These are phyloP conservation scores for Medakamo hakoo DNA, from an alignment of 139 green algal genomes.

Conservation along the genomic window DNA sequence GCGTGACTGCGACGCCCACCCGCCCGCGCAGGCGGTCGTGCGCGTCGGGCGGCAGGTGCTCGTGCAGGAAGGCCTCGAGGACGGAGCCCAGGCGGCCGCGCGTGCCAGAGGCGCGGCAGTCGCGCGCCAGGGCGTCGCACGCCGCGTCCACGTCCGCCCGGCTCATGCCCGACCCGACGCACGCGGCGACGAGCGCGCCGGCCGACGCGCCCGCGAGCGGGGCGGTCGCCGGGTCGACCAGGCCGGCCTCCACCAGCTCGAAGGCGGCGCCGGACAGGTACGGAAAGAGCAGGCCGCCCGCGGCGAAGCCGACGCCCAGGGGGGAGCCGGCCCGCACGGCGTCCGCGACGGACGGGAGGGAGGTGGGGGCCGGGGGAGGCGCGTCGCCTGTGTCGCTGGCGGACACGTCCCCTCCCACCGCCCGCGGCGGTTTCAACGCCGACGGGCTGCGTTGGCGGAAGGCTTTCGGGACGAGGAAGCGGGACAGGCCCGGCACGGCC, in stretches of 20 bases:
- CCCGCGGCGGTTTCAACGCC: too few relatives aligned
- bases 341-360: too few relatives aligned
- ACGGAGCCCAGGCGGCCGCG: slow-evolving; percentile 3
- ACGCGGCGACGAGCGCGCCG: slow-evolving; percentile 57
- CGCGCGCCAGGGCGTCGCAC: background rate
- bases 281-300: background rate
- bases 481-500: too few relatives aligned
- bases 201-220: slow-evolving; percentile 33
- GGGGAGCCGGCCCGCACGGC: too few relatives aligned
- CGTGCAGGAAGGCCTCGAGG: slow-evolving; percentile 19
- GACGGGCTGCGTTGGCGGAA: too few relatives aligned
- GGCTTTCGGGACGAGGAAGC: too few relatives aligned
- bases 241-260: background rate
- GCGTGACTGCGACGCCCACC: slow-evolving; percentile 15
- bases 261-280: background rate
- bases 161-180: slow-evolving; percentile 32
- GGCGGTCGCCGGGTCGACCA: background rate
- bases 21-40: slow-evolving; percentile 18
- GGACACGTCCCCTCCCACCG: too few relatives aligned
- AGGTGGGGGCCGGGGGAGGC: too few relatives aligned
- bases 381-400: too few relatives aligned
- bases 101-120: background rate
- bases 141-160: background rate
- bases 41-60: slow-evolving; percentile 31
- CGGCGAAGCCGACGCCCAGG: too few relatives aligned